Conservation (phyloP, 306 rosid genomes). For the Spatholobus suberectus region DNA sequence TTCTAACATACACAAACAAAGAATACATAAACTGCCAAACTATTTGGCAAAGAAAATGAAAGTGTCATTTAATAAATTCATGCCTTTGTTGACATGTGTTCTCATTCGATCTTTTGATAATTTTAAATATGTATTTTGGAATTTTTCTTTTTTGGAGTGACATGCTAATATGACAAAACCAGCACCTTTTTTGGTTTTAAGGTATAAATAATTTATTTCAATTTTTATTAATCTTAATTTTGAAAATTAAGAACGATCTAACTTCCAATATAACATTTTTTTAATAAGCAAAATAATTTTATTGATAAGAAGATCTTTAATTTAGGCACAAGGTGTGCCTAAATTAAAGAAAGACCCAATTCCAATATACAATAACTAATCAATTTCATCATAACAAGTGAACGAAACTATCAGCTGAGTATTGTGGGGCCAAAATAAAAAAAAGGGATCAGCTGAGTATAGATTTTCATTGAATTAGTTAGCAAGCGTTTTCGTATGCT, state of each 20-base stretch:
- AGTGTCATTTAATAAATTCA: constrained; percentile 8
- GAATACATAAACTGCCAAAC: background rate
- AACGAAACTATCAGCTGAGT: background rate
- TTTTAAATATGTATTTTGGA: background rate
- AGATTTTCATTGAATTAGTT: background rate
- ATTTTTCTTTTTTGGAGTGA: background rate
- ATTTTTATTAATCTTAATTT: background rate
- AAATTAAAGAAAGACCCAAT: background rate
- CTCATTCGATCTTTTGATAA: background rate
- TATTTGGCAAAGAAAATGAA: constrained; percentile 17
- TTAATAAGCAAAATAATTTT: background rate
- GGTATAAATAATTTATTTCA: background rate
- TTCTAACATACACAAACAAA: background rate
- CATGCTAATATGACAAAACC: background rate
- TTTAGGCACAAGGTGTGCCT: background rate
- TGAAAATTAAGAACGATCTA: background rate
- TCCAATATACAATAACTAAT: background rate
- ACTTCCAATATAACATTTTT: background rate
- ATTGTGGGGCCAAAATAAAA: background rate
- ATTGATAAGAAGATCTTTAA: background rate
- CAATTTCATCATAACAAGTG: background rate
- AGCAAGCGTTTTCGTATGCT: background rate
- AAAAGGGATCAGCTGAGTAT: background rate
- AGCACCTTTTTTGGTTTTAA: too few species aligned
- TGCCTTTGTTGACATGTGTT: constrained; percentile 9